phyloP scores from a whole-genome alignment of 352 stramenopile genomes.

The Phytophthora meadii region DNA sequence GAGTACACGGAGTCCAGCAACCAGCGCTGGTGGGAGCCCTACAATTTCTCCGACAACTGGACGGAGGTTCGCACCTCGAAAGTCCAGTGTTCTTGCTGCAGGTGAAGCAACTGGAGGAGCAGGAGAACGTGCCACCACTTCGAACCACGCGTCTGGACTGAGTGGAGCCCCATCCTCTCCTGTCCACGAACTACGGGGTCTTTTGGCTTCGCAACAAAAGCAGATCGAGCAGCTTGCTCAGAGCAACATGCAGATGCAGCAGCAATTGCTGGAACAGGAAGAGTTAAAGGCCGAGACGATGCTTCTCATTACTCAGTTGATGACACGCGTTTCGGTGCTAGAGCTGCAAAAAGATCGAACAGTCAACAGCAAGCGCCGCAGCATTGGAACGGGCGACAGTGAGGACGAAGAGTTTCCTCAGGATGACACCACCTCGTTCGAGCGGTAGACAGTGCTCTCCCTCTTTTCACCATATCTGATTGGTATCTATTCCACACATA shows the following conservation, averaged over 20 bases:
- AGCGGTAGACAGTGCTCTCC: conserved; percentile 22
- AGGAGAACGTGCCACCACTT: conserved; percentile 37
- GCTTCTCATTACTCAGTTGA: conserved; percentile 85
- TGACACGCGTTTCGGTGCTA: conserved; percentile 83
- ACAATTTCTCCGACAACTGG: conserved; percentile 19
- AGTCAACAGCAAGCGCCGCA: conserved; percentile 36
- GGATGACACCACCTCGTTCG: conserved; percentile 28
- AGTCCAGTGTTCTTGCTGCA: conserved; percentile 36
- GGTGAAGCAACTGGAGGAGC: conserved; percentile 43
- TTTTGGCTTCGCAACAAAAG: conserved; percentile 66
- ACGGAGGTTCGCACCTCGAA: conserved; percentile 13
- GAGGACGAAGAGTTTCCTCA: conserved; percentile 43
- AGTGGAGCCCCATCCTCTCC: conserved; percentile 42
- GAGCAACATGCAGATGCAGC: conserved; percentile 82
- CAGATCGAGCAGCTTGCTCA: conserved; percentile 79
- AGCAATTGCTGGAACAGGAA: conserved; percentile 82
- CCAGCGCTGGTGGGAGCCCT: conserved; percentile 27
- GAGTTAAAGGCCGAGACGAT: conserved; percentile 87
- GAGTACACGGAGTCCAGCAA: conserved; percentile 20
- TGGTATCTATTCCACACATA: conserved; percentile 8
- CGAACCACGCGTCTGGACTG: conserved; percentile 23
- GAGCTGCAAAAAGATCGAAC: conserved; percentile 62
- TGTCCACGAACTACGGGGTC: conserved; percentile 58
- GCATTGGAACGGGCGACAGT: conserved; percentile 34
- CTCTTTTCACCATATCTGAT: conserved; percentile 10